Conservation (phyloP, 2,329 filamentous ascomycete genomes). For the Cryoendolithus antarcticus region DNA sequence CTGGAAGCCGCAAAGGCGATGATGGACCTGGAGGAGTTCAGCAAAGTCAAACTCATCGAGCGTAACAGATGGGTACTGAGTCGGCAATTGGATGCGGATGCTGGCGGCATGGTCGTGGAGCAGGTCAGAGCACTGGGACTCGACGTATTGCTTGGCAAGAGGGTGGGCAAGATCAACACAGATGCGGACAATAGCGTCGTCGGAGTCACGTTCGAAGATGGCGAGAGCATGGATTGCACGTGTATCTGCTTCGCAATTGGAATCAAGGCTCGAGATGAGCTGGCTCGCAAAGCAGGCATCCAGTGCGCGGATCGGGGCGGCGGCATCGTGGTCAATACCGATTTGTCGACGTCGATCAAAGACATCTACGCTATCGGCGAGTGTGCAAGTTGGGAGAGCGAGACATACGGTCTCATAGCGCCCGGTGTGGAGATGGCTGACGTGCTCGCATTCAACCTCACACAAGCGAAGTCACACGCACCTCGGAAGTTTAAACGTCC, state of each 20-base stretch:
- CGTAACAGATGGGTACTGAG: constrained; percentile 72
- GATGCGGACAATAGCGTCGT: constrained; percentile 55
- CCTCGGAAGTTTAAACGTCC: constrained; percentile 64
- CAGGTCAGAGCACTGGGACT: constrained; percentile 68
- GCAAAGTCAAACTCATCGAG: constrained; percentile 66
- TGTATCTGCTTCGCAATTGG: constrained; percentile 87
- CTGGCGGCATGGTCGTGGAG: constrained; percentile 68
- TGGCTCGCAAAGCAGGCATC: constrained; percentile 59
- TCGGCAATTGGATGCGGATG: constrained; percentile 70
- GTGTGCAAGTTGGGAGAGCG: constrained; percentile 77
- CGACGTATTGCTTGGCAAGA: constrained; percentile 65
- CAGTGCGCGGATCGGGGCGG: constrained; percentile 60
- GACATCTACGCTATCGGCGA: constrained; percentile 82
- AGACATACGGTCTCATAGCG: constrained; percentile 79
- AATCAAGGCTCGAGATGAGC: constrained; percentile 66
- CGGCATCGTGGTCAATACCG: constrained; percentile 57
- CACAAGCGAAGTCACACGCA: constrained; percentile 61
- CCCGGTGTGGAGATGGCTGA: constrained; percentile 90
- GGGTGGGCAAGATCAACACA: constrained; percentile 60
- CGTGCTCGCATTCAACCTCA: constrained; percentile 80
- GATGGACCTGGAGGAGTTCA: constrained; percentile 68
- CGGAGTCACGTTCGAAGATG: constrained; percentile 70
- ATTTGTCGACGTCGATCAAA: constrained; percentile 55
- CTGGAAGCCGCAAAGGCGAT: constrained; percentile 86
- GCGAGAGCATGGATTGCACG: constrained; percentile 61